These are phyloP conservation scores for Zizania palustris DNA, from an alignment of 202 grass and related monocot species.

Conservation along the genomic window DNA sequence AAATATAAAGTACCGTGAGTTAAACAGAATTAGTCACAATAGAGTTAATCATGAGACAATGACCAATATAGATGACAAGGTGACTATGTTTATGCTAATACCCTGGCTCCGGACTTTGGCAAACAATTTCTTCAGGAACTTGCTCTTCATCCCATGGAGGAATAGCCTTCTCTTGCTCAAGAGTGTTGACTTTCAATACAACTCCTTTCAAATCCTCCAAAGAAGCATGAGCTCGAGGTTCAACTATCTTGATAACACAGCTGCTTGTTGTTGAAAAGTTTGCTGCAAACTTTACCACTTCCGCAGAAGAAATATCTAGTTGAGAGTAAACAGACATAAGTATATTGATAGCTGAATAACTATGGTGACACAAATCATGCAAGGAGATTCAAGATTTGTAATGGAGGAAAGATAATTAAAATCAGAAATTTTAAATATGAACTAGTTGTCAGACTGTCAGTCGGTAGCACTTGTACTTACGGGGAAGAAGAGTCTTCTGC, in stretches of 20 bases:
- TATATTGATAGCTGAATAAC: not conserved
- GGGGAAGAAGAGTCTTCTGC: constrained; percentile 94
- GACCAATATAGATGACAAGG: constrained; percentile 9
- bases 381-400: not conserved
- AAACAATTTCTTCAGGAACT: constrained; percentile 98
- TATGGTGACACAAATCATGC: not conserved
- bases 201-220: constrained; percentile 76
- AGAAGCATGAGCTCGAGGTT: constrained; percentile 83
- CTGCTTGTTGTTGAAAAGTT: constrained; percentile 91
- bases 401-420: not conserved
- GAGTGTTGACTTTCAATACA: constrained; percentile 72
- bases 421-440: constrained; percentile 25
- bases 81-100: constrained; percentile 44
- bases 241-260: constrained; percentile 97
- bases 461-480: constrained; percentile 53
- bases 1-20: not conserved
- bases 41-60: constrained; percentile 20
- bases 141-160: constrained; percentile 91
- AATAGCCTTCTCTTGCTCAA: constrained; percentile 74
- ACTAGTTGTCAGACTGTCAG: constrained; percentile 7
- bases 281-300: constrained; percentile 76
- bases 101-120: constrained; percentile 78
- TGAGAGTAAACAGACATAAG: constrained; percentile 37
- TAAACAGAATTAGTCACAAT: constrained; percentile 23
- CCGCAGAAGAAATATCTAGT: constrained; percentile 83